phyloP scores from a whole-genome alignment of 495 filamentous ascomycete species.

The Penicillium salamii region DNA sequence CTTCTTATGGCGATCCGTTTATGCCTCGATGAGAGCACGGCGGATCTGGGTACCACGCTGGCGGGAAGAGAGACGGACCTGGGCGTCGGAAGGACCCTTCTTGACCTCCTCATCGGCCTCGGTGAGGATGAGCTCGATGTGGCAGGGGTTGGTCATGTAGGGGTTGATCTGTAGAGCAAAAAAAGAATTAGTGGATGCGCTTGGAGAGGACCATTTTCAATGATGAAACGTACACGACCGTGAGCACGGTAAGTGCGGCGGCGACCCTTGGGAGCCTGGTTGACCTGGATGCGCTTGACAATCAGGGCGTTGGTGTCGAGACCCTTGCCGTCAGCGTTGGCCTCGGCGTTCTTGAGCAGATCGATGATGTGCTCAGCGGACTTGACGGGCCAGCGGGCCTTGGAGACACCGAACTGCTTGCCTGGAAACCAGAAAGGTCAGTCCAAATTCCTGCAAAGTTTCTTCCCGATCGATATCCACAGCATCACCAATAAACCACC shows the following conservation, averaged over 20 bases:
- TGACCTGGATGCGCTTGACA: constrained; percentile 99
- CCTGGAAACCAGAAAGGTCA: constrained; percentile 55
- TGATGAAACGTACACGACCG: constrained; percentile 85
- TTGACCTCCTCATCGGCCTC: constrained; percentile 84
- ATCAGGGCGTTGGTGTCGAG: constrained; percentile 95
- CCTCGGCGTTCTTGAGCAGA: constrained; percentile 97
- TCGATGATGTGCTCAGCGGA: constrained; percentile 95
- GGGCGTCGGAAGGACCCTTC: constrained; percentile 63
- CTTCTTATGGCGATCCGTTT: constrained; percentile 35
- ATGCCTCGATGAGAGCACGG: constrained; percentile 77
- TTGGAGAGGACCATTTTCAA: not conserved
- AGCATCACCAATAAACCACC: constrained; percentile 21
- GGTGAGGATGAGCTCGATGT: constrained; percentile 99
- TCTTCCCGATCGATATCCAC: constrained; percentile 12
- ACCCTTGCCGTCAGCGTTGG: constrained; percentile 98
- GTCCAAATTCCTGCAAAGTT: constrained; percentile 10
- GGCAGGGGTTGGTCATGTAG: constrained; percentile 99
- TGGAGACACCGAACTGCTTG: constrained; percentile 96
- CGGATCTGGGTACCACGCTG: constrained; percentile 82
- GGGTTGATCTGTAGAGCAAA: constrained; percentile 82
- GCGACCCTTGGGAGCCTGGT: constrained; percentile 98
- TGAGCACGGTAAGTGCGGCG: constrained; percentile 98
- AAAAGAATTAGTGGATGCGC: not conserved
- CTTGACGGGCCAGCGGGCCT: constrained; percentile 98
- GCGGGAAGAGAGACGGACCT: constrained; percentile 71